phyloP scores from a whole-genome alignment of 495 filamentous ascomycete genomes.

The Staphylotrichum tortipilum region DNA sequence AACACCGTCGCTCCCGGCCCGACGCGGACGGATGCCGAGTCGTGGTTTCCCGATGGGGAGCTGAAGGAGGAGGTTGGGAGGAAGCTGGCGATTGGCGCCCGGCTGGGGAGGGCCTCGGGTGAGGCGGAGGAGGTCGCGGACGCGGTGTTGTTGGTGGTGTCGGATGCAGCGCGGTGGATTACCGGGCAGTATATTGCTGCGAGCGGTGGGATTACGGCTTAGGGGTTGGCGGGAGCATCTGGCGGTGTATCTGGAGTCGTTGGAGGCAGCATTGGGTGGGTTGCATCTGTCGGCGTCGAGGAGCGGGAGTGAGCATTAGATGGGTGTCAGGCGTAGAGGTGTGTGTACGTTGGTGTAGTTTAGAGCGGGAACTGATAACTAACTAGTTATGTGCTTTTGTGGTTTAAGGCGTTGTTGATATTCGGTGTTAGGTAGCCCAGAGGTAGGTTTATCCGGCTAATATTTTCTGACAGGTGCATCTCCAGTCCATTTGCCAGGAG shows the following conservation, averaged over 20 bases:
- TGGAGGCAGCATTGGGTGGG: no score
- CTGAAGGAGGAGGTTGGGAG: neutral
- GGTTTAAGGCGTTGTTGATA: no score
- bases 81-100: neutral
- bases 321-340: no score
- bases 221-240: neutral
- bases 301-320: no score
- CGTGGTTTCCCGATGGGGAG: neutral
- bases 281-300: no score
- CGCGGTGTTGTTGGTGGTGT: neutral
- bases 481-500: no score
- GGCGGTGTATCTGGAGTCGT: neutral
- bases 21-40: neutral
- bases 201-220: neutral
- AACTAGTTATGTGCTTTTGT: no score
- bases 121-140: neutral
- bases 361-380: no score
- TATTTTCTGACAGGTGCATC: no score
- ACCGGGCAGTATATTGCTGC: neutral
- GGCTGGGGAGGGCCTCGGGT: neutral
- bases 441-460: no score
- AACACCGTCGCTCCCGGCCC: neutral
- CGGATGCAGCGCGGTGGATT: neutral
- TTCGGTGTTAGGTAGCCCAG: no score
- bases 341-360: no score